These are phyloP conservation scores for Cucumis melo DNA, from an alignment of 306 rosid genomes.

Conservation along the genomic window DNA sequence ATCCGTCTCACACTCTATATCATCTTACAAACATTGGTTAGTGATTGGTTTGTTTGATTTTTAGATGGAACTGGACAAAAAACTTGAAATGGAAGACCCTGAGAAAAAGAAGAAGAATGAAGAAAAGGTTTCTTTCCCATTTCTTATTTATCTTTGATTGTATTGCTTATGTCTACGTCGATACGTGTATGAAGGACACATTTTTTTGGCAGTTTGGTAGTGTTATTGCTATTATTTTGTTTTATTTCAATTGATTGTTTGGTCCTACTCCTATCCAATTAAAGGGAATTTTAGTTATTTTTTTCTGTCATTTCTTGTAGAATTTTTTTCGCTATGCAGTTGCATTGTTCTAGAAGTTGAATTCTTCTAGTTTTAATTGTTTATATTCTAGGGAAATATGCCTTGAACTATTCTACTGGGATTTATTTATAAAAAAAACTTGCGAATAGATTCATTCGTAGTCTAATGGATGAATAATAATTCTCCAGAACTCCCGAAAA, in stretches of 20 bases:
- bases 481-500: too few species aligned
- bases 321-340: not conserved
- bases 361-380: not conserved
- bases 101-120: constrained; percentile 92
- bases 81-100: constrained; percentile 47
- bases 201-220: not conserved
- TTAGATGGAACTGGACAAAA: constrained; percentile 20
- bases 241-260: not conserved
- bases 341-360: not conserved
- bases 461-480: too few species aligned
- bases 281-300: not conserved
- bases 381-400: not conserved
- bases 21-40: too few species aligned
- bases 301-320: not conserved
- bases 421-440: too few species aligned
- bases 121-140: constrained; percentile 42
- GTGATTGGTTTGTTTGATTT: not conserved
- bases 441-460: too few species aligned
- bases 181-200: not conserved
- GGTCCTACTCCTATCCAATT: not conserved
- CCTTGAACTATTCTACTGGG: not conserved
- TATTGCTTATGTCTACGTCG: not conserved
- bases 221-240: not conserved
- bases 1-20: too few species aligned
- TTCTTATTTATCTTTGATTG: not conserved